Base-by-base conservation (phyloP, 1,139 yeast species). In the Candida pseudocylindracea region DNA sequence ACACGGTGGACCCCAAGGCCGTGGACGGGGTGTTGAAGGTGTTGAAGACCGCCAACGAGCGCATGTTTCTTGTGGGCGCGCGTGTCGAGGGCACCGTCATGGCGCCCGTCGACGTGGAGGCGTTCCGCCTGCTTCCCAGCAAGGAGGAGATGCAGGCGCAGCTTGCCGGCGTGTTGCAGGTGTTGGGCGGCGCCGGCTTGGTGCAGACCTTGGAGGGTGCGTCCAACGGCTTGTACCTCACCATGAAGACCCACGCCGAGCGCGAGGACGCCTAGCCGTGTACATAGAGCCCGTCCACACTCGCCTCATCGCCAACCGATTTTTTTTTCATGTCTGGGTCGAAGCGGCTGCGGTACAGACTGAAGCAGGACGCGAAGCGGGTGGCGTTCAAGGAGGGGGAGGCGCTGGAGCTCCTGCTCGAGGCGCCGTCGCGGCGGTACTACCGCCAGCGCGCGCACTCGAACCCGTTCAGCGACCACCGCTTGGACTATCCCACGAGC, bases 401-500 rank as follows among this genome's bases (percentile, higher is more conserved):
- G 32, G 36, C 39, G 30, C 39, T 38, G 24, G 39, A 41, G 32
- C 46, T 62, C n/a, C 6, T 4, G 20, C 6, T 15, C 6, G 70
- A 66, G 30, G 53, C 75, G 35, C 91, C 91, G 30, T 63, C 78
- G 53, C 91, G 91, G 52, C 66, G 88, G 44, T 88, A 66, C 50
- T 91, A 88, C 51, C 67, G 99, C 49, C 99, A 88, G 54, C 61
- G 99, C 50, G 98, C 98, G 2, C 99, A 88, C 49, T 83, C 96
- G 2, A 88, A 88, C 47, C 98, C 98, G 24, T 88, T 88, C 45
- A 79, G 94, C 12, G 99, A 88, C 51, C 98, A 88, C 51, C 69
- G 74, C 44, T 60, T 91, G 34, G 93, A 80, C 39, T 88, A 88
- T 45, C 98, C 99, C 12, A 51, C 55, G 31, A 59, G 67, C 15